Conservation (phyloP, 768 basidiomycete species). For the Scleroderma bovista region DNA sequence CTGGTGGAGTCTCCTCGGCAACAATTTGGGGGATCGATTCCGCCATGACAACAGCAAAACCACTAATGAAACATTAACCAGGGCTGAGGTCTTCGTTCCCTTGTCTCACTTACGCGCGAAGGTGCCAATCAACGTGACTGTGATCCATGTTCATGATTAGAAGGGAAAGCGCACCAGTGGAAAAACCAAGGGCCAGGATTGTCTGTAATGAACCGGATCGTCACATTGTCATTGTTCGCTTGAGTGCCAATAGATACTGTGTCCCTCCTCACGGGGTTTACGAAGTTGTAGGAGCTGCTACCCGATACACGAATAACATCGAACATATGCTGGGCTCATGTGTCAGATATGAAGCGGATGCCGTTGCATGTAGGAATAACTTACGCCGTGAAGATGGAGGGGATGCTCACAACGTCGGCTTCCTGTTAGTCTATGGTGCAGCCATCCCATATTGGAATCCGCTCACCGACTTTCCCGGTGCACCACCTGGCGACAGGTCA, state of each 20-base stretch:
- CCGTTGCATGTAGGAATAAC: background rate
- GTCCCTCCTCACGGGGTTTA: conserved; percentile 50
- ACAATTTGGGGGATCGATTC: conserved; percentile 7
- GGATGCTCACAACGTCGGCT: conserved; percentile 9
- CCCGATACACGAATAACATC: conserved; percentile 37
- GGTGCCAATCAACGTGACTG: conserved; percentile 21
- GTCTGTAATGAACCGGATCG: conserved; percentile 58
- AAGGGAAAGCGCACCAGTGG: conserved; percentile 13
- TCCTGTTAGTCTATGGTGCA: background rate
- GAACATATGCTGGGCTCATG: conserved; percentile 31
- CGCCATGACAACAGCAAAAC: conserved; percentile 16
- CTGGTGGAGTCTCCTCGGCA: conserved; percentile 6
- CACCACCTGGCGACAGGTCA: conserved; percentile 7
- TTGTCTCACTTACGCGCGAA: conserved; percentile 10
- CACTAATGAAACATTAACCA: conserved; percentile 31
- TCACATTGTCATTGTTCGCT: conserved; percentile 34
- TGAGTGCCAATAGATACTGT: conserved; percentile 30
- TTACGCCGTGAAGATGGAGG: conserved; percentile 18
- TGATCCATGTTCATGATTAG: background rate
- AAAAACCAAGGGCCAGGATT: conserved; percentile 39
- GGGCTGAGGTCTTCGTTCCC: background rate
- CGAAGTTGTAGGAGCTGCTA: conserved; percentile 34
- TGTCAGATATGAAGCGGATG: background rate
- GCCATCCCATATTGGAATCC: background rate
- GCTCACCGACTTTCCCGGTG: conserved; percentile 29